Evolutionary conservation across 768 basidiomycete species (phyloP).

Genomic region (Lentinula sp.): DNA sequence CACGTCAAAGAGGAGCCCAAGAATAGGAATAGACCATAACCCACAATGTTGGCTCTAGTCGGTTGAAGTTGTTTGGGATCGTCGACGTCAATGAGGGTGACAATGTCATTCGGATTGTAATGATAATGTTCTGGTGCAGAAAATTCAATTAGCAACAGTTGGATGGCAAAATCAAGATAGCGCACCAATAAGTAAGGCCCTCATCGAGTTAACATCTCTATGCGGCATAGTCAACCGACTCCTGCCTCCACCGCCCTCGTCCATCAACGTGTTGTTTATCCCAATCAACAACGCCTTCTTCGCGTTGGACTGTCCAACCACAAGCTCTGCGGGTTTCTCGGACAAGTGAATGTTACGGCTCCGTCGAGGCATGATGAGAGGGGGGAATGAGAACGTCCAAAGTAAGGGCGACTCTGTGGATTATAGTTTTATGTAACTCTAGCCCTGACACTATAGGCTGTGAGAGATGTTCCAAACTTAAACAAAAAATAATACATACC

Average conservation of each 20-base stretch:
- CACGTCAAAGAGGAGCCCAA: not conserved
- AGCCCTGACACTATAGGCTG: not conserved
- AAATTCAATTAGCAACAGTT: not conserved
- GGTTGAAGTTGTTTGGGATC: constrained; percentile 26
- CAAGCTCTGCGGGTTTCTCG: not conserved
- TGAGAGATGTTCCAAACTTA: not conserved
- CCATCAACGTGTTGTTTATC: constrained; percentile 22
- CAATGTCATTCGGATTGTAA: constrained; percentile 33
- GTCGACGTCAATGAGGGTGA: constrained; percentile 37
- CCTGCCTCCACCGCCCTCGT: constrained; percentile 3
- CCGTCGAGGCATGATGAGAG: not conserved
- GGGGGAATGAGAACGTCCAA: not conserved
- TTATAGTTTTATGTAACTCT: not conserved
- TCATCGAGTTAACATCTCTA: constrained; percentile 28
- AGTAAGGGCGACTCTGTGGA: not conserved
- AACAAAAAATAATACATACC: not conserved
- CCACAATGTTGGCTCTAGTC: constrained; percentile 38
- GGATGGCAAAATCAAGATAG: not conserved
- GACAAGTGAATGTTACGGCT: not conserved
- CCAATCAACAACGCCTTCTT: constrained; percentile 33
- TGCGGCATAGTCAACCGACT: constrained; percentile 28
- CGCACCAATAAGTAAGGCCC: constrained; percentile 29
- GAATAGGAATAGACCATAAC: constrained; percentile 9
- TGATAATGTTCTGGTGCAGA: constrained; percentile 27
- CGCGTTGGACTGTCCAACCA: not conserved